Percentiles rank a stretch among this genome's conserved stretches.
Conservation (phyloP, 805 yeast species). For the Sugiyamaella chiloensis region DNA sequence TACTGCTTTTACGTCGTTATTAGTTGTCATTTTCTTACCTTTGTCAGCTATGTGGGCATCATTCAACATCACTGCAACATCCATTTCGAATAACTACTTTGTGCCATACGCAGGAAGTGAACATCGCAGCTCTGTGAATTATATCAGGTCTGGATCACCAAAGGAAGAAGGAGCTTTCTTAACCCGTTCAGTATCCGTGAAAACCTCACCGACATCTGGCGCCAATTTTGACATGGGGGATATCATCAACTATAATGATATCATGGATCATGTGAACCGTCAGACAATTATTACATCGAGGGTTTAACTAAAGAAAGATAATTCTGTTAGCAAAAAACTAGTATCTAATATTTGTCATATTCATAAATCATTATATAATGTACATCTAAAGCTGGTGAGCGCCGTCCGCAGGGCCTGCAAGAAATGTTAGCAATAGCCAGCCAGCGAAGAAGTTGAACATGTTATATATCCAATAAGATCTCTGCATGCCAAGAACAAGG, state of each 20-base stretch:
- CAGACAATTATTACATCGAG: neutral
- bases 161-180: neutral
- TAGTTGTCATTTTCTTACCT: slow-evolving; percentile 74
- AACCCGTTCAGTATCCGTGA: neutral
- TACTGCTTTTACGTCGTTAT: slow-evolving; percentile 52
- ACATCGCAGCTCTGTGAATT: neutral
- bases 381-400: neutral
- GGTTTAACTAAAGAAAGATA: neutral
- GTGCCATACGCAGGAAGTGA: slow-evolving; percentile 7
- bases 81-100: slow-evolving; percentile 2
- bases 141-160: neutral
- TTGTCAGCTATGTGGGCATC: slow-evolving; percentile 84
- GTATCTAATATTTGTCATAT: neutral
- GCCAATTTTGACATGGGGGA: neutral
- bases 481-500: slow-evolving; percentile 70
- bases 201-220: neutral
- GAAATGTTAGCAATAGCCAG: slow-evolving; percentile 22
- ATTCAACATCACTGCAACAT: slow-evolving; percentile 14
- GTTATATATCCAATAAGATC: slow-evolving; percentile 82
- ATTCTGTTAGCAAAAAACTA: neutral
- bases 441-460: slow-evolving; percentile 54
- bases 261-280: neutral
- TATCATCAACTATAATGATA: neutral
- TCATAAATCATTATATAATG: slow-evolving; percentile 5
- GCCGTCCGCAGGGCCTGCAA: slow-evolving; percentile 5